These are phyloP conservation scores for Serendipita sp. DNA, from an alignment of 768 basidiomycete species.

Conservation along the genomic window DNA sequence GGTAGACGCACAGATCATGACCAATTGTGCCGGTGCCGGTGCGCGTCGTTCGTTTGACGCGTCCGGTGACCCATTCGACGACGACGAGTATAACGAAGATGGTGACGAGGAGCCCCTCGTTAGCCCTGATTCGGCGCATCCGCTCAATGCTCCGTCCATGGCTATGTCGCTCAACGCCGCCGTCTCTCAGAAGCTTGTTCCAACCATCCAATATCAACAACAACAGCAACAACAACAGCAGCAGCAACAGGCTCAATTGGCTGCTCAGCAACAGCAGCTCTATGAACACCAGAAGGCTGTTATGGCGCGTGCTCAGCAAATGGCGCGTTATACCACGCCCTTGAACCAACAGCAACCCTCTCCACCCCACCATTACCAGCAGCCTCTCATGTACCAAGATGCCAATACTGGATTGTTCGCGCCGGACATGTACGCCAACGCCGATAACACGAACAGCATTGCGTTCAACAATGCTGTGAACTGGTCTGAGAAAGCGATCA, in stretches of 20 bases:
- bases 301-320: constrained; percentile 1
- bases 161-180: background rate
- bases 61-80: background rate
- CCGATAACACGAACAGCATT: background rate
- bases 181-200: background rate
- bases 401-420: background rate
- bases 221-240: constrained; percentile 7
- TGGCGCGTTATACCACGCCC: background rate
- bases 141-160: background rate
- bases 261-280: background rate
- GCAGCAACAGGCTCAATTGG: background rate
- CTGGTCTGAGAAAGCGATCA: background rate
- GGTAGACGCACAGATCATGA: background rate
- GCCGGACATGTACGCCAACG: background rate
- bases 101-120: background rate
- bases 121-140: constrained; percentile 1
- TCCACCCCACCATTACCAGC: background rate
- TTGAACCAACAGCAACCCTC: background rate
- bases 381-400: background rate
- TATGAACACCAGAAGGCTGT: constrained; percentile 2
- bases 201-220: background rate
- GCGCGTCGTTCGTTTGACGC: constrained; percentile 1
- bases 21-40: background rate
- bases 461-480: background rate
- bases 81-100: constrained; percentile 7